Conservation (phyloP, 2,329 filamentous ascomycete genomes). For the Scytalidium lignicola region DNA sequence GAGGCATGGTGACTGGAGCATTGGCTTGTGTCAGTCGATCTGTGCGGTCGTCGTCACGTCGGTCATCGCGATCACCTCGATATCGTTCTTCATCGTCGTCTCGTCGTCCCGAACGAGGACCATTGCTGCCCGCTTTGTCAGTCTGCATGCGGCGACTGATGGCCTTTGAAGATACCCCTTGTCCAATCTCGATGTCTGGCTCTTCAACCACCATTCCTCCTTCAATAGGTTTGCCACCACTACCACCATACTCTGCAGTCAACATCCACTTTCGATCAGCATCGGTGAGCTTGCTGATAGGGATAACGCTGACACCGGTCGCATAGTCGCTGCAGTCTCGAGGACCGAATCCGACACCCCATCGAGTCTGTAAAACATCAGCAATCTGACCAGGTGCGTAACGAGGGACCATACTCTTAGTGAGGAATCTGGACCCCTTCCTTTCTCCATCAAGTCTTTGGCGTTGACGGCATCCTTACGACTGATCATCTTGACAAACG, state of each 20-base stretch:
- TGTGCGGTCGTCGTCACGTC: slow-evolving; percentile 13
- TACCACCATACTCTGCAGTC: slow-evolving; percentile 88
- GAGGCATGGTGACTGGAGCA: slow-evolving; percentile 16
- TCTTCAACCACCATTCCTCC: slow-evolving; percentile 88
- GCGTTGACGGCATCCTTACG: slow-evolving; percentile 79
- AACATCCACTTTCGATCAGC: slow-evolving; percentile 97
- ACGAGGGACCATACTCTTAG: slow-evolving; percentile 19
- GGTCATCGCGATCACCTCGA: slow-evolving; percentile 15
- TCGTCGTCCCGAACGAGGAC: slow-evolving; percentile 49
- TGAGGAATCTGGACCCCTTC: slow-evolving; percentile 60
- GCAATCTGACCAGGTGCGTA: slow-evolving; percentile 6
- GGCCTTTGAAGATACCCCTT: slow-evolving; percentile 92
- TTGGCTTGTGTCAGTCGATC: slow-evolving; percentile 12
- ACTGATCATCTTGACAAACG: slow-evolving; percentile 97
- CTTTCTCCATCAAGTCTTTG: slow-evolving; percentile 81
- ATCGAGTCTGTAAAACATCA: slow-evolving; percentile 64
- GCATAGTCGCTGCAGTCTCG: slow-evolving; percentile 96
- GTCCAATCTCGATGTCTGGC: slow-evolving; percentile 97
- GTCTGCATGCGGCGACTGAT: slow-evolving; percentile 66
- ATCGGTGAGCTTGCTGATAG: slow-evolving; percentile 87
- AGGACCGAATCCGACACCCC: slow-evolving; percentile 96
- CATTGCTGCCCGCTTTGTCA: slow-evolving; percentile 59
- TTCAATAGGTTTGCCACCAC: slow-evolving; percentile 76
- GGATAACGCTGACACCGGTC: slow-evolving; percentile 87
- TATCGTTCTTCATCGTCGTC: slow-evolving; percentile 25